Conservation (phyloP, 169 alveolate species). For the Eimeria acervulina region DNA sequence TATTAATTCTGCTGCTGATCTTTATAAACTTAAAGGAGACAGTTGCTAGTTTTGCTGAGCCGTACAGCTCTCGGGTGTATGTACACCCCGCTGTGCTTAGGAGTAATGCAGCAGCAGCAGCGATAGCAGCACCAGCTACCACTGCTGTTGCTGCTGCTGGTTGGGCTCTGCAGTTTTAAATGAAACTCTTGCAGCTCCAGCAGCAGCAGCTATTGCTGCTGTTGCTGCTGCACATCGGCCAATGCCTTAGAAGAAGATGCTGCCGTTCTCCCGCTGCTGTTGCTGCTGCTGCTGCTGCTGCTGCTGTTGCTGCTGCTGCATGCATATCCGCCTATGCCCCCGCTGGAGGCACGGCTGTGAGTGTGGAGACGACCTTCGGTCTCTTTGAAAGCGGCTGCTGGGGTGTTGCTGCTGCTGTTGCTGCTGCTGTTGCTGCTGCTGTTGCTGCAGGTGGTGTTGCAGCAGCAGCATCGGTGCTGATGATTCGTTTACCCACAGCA, state of each 20-base stretch:
- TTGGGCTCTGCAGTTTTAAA: no score
- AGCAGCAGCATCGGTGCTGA: neutral
- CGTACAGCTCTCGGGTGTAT: neutral
- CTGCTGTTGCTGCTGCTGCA: constrained; percentile 41
- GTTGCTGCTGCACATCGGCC: no score
- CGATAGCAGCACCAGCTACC: neutral
- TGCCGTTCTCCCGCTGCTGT: no score
- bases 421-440: neutral
- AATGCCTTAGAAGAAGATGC: no score
- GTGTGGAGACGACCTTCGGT: neutral
- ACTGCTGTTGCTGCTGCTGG: neutral
- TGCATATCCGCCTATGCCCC: neutral
- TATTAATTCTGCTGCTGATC: neutral
- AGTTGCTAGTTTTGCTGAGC: neutral
- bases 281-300: constrained; percentile 47
- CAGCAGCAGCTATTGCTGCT: no score
- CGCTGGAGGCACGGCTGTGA: neutral
- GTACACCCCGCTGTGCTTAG: neutral
- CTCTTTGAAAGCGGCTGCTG: neutral
- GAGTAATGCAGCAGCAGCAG: constrained; percentile 8
- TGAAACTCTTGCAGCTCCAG: no score
- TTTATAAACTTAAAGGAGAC: neutral
- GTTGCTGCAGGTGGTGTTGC: neutral
- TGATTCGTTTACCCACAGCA: neutral
- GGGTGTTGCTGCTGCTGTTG: neutral